Evolutionary conservation across 2,329 filamentous ascomycete genomes (phyloP), one percentile per base, ranked within the genome.

Genomic region (Esteya vermicola): DNA sequence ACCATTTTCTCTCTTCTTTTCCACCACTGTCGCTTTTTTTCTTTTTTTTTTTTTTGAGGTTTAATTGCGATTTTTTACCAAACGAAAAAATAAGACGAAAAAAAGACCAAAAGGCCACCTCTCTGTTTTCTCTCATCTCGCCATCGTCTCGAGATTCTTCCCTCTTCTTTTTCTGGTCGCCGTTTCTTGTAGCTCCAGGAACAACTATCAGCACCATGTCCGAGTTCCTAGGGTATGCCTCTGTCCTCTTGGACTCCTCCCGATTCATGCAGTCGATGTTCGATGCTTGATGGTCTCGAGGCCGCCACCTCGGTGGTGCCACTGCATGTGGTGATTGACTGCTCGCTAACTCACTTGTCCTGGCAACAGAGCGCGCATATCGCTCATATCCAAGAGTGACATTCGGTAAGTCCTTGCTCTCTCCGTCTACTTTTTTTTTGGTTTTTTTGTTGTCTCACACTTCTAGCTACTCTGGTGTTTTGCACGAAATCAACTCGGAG

Each of bases 401-500:
- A 46, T 48, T 35, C 40, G 46, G 44, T 48, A 42, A 26, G 39
- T 21, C 20, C 9, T 18, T 23, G 9, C 28, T n/a, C 2, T 31
- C 22, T 23, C 9, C 18, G 20, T 12, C 9, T 6, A 6, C 33
- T 8, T 21, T 21, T 13, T 6, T 6, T 12, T 33, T 6, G 8
- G 4, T 18, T 2, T 33, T 6, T 27, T 18, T 34, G 16, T 13
- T 18, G 18, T 18, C 34, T 38, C 10, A 33, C 25, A 14, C n/a
- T 31, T 9, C 5, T 7, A 95, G 88, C 63, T 96, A 96, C 67
- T 85, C 93, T 56, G 91, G 91, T 51, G 89, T 83, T 40, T 78
- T 98, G 39, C 86, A 95, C 65, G 85, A 95, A 61, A 98, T 98
- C 73, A 95, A 95, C 63, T 93, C 89, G 46, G 88, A 94, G 61